Evolutionary conservation across 768 basidiomycete genomes (phyloP).

Genomic region (Psilocybe azurescens): DNA sequence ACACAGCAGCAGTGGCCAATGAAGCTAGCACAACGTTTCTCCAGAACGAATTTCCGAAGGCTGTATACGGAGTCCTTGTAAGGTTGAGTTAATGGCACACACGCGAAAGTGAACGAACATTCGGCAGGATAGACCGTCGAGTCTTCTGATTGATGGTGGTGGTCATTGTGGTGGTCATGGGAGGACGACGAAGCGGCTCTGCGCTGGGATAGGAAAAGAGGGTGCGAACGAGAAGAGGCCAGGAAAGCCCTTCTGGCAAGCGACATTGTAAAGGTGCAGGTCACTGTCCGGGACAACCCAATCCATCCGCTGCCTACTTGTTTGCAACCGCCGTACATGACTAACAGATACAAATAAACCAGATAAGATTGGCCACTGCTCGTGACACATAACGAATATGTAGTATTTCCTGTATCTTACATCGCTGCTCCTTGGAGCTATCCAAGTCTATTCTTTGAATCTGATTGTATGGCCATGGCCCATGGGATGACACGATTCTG

Average conservation of each 20-base stretch:
- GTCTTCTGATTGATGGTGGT: conserved; percentile 35
- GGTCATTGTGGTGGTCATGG: conserved; percentile 47
- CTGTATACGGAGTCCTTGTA: conserved; percentile 36
- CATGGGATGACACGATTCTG: too few relatives aligned
- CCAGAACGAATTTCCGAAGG: conserved; percentile 73
- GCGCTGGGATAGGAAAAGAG: conserved; percentile 37
- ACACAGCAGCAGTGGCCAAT: conserved; percentile 55
- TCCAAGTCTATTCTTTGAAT: too few relatives aligned
- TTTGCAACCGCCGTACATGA: neutral
- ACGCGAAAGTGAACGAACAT: conserved; percentile 44
- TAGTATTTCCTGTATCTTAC: too few relatives aligned
- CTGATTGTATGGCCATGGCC: too few relatives aligned
- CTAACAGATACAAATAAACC: neutral
- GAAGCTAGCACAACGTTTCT: conserved; percentile 60
- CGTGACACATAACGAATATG: neutral
- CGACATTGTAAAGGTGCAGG: conserved; percentile 39
- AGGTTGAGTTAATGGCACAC: neutral
- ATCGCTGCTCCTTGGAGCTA: too few relatives aligned
- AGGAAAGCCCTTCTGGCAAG: conserved; percentile 44
- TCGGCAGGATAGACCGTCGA: conserved; percentile 58
- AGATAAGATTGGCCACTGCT: neutral
- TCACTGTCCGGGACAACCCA: neutral
- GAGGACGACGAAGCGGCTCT: conserved; percentile 50
- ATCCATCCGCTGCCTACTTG: neutral
- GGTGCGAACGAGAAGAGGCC: conserved; percentile 37